phyloP scores from a whole-genome alignment of 2,329 filamentous ascomycete species.

The Fusarium duplospermum region DNA sequence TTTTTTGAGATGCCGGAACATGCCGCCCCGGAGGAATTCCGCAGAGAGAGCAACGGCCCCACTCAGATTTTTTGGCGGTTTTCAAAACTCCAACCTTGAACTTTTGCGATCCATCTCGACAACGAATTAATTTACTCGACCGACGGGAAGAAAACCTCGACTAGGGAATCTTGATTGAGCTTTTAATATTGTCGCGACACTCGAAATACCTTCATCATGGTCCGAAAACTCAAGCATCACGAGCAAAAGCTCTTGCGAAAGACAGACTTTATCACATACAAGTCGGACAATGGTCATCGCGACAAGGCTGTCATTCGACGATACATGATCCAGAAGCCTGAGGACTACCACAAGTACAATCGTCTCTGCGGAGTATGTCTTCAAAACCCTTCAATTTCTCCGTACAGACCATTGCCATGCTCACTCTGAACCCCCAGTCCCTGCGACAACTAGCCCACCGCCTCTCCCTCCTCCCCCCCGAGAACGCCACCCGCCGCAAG shows the following conservation, averaged over 20 bases:
- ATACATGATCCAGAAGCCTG: conserved; percentile 90
- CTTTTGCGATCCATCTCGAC: not conserved
- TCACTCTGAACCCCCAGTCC: conserved; percentile 61
- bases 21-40: conserved; percentile 40
- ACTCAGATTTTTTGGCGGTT: conserved; percentile 40
- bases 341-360: conserved; percentile 81
- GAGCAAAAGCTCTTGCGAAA: conserved; percentile 94
- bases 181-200: not conserved
- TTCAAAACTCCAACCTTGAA: conserved; percentile 33
- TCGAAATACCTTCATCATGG: conserved; percentile 70
- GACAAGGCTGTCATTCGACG: conserved; percentile 82
- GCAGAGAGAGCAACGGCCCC: conserved; percentile 33
- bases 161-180: not conserved
- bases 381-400: not conserved
- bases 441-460: conserved; percentile 90
- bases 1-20: conserved; percentile 43
- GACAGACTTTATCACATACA: conserved; percentile 95
- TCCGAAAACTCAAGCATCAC: conserved; percentile 95
- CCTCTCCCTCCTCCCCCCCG: conserved; percentile 83
- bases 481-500: conserved; percentile 81
- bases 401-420: conserved; percentile 36
- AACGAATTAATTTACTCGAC: conserved; percentile 1
- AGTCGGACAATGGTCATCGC: conserved; percentile 87
- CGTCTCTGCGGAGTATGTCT: conserved; percentile 73
- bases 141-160: too few relatives aligned